Conservation (phyloP, 441 rosid species). For the Arabidopsis lyrata region DNA sequence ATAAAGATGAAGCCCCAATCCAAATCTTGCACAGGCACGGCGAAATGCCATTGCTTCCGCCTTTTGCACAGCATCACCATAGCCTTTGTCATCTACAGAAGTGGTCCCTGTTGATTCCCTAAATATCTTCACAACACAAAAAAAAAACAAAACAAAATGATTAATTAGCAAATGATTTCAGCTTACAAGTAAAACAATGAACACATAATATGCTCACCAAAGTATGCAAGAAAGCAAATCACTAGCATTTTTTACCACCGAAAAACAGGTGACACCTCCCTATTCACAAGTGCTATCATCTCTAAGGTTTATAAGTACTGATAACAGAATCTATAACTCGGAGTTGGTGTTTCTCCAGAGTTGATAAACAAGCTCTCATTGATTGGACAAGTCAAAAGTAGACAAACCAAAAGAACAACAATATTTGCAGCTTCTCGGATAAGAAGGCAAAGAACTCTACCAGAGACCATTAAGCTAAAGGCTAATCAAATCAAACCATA, state of each 20-base stretch:
- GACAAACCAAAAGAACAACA: neutral
- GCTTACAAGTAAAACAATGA: neutral
- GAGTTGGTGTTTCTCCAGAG: neutral
- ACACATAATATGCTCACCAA: neutral
- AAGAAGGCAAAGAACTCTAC: constrained; percentile 14
- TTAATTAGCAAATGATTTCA: neutral
- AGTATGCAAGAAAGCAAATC: neutral
- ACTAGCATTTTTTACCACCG: neutral
- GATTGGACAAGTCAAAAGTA: constrained; percentile 3
- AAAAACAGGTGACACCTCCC: constrained; percentile 1
- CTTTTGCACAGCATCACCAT: constrained; percentile 83
- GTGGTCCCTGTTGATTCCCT: constrained; percentile 87
- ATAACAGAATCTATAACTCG: neutral
- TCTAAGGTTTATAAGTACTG: neutral
- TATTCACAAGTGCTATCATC: neutral
- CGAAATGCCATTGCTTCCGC: constrained; percentile 96
- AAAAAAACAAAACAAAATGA: neutral
- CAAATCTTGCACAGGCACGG: constrained; percentile 85
- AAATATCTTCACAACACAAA: constrained; percentile 47
- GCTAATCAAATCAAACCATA: constrained; percentile 10
- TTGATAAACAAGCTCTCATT: neutral
- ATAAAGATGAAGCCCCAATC: constrained; percentile 87
- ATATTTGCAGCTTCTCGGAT: constrained; percentile 2
- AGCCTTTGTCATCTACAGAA: constrained; percentile 54
- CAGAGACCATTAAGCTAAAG: constrained; percentile 22